Evolutionary conservation across 2,329 filamentous ascomycete genomes (phyloP), one percentile per base, ranked within the genome.

Genomic region (Pseudonectria buxi): DNA sequence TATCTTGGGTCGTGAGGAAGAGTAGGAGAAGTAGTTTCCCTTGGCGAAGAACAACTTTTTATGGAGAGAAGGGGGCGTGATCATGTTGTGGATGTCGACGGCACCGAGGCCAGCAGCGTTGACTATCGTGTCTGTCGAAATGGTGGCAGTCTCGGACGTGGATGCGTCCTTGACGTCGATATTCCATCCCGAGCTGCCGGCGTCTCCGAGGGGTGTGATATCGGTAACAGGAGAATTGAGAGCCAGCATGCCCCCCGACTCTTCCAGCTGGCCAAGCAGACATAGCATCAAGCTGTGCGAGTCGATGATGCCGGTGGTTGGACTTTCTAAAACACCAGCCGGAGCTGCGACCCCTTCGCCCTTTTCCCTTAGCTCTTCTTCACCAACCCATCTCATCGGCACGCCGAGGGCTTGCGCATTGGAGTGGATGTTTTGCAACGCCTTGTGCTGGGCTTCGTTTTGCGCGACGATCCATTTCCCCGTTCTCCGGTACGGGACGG

Each of bases 391-490:
- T 7, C 78, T 69, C 25, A 82, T 83, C 1, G 87, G 86, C 0
- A 94, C 82, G 49, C 49, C 56, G n/a, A 65, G 51, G 1, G 49
- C 48, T 2, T 46, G 44, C 43, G 67, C 74, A 32, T 72, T 63
- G 9, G 54, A 55, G 43, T 73, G 63, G 14, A 83, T 60, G 14
- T 54, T 58, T 46, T 79, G 62, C 3, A 74, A 75, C 29, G 76
- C 77, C n/a, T 66, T 71, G 55, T 76, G 72, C 65, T 96, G 86
- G 30, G 64, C 65, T 2, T 71, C 69, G 34, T 79, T 83, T 65
- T 96, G 92, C 1, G 90, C 90, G 2, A 96, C 85, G 51, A 96
- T 84, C 89, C 90, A 95, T 67, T 95, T 96, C 40, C 88, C 88
- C 15, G 79, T 84, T 56, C 82, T 82, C 35, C 71, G 71, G 62